Evolutionary conservation across 2,329 filamentous ascomycete species (phyloP), one percentile per base, ranked within the genome.

Genomic region (Pseudonectria foliicola): DNA sequence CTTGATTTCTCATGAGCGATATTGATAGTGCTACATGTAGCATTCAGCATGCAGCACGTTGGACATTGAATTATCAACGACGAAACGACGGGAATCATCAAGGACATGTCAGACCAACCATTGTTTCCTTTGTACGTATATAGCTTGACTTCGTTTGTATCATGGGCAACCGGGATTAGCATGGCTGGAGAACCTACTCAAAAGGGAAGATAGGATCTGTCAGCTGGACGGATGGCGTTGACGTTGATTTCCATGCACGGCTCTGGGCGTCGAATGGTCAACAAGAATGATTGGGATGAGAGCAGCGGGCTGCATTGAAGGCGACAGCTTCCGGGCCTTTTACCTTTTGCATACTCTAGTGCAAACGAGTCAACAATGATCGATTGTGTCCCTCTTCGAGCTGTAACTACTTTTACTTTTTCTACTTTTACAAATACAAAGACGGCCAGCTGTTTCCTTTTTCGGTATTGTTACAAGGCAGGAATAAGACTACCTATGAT

Each of bases 21-120:
- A 45, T 52, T 48, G 39, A 50, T 53, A 52, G 50, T 53, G 48
- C 50, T 21, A 8, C 18, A 21, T 21, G 18, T 5, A 21, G 18
- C 18, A 21, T 21, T 21, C 5, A 53, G 52, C 51, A 46, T 51
- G 48, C 45, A 45, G 44, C 53, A 50, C 45, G 43, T 44, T 31
- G 44, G 26, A 36, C 40, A 36, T 43, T 47, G 38, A 41, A 43
- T 42, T 35, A 50, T 42, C 49, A 47, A 54, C 45, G 47, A 56
- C 49, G 46, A 56, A 44, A 54, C 46, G 51, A 52, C 45, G 54
- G 45, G 45, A 55, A 52, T 44, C 46, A 56, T 46, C 47, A 54
- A 47, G 53, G 53, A 52, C 52, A 56, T 50, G 52, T 46, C 44
- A 42, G 35, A 49, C 44, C 29, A 36, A 46, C n/a, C n/a, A n/a